phyloP scores from a whole-genome alignment of 129 eudicot species.

The Lactuca saligna region DNA sequence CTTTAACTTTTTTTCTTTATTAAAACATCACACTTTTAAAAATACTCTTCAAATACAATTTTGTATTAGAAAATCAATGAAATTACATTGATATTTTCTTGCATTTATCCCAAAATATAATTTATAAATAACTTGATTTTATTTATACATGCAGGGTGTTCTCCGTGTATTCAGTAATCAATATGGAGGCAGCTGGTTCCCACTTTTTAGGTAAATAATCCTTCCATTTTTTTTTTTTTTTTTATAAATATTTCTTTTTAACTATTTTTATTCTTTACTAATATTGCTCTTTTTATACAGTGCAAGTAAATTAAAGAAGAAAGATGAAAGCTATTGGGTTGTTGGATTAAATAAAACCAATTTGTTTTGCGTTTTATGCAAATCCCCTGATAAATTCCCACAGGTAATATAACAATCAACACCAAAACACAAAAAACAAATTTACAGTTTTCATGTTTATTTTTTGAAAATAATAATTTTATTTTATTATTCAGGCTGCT shows the following conservation, averaged over 20 bases:
- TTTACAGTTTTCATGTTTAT: not conserved
- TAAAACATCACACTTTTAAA: too few relatives aligned
- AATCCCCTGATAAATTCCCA: slow-evolving; percentile 85
- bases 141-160: slow-evolving; percentile 53
- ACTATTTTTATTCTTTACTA: not conserved
- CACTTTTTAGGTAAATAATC: slow-evolving; percentile 71
- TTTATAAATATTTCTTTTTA: slow-evolving; percentile 18
- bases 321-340: slow-evolving; percentile 88
- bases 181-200: slow-evolving; percentile 90
- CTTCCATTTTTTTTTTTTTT: slow-evolving; percentile 18
- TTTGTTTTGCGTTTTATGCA: slow-evolving; percentile 83
- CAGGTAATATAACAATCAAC: slow-evolving; percentile 44
- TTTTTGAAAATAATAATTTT: slow-evolving; percentile 2
- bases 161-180: slow-evolving; percentile 77
- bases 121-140: slow-evolving; percentile 9
- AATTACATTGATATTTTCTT: not conserved
- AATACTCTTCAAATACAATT: too few relatives aligned
- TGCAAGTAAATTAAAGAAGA: slow-evolving; percentile 69
- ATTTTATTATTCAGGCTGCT: slow-evolving; percentile 44
- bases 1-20: too few relatives aligned
- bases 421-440: not conserved
- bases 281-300: slow-evolving; percentile 25
- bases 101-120: not conserved
- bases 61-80: too few relatives aligned
- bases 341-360: slow-evolving; percentile 82